Conservation (phyloP, 1,284 basidiomycete genomes). For the Ustilago sp. region DNA sequence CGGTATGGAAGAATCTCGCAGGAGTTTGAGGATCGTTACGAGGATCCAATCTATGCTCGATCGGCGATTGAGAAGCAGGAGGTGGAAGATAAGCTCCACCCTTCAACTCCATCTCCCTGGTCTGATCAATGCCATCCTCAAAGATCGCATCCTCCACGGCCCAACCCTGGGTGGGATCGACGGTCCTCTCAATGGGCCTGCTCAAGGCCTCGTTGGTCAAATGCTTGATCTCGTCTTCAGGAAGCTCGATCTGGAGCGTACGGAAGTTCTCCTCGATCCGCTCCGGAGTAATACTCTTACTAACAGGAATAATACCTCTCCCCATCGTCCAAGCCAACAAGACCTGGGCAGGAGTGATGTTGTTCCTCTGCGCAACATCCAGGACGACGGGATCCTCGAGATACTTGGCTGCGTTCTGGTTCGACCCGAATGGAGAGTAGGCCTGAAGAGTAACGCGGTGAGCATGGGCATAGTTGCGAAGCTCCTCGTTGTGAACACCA, state of each 20-base stretch:
- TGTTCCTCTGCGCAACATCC: constrained; percentile 59
- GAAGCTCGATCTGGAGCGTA: constrained; percentile 40
- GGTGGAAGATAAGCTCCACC: constrained; percentile 47
- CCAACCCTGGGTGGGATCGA: constrained; percentile 61
- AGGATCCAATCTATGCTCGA: constrained; percentile 59
- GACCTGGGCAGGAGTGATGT: constrained; percentile 62
- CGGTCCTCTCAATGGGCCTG: constrained; percentile 57
- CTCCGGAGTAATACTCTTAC: constrained; percentile 49
- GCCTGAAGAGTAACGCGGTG: constrained; percentile 57
- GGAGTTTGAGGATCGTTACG: constrained; percentile 54
- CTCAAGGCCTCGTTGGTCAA: constrained; percentile 56
- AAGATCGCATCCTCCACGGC: constrained; percentile 62
- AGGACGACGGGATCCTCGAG: constrained; percentile 53
- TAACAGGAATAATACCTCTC: constrained; percentile 59
- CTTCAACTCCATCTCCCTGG: constrained; percentile 56
- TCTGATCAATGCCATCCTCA: constrained; percentile 62
- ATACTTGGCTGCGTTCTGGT: constrained; percentile 54
- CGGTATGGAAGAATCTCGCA: constrained; percentile 42
- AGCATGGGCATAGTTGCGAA: constrained; percentile 77
- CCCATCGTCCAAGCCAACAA: constrained; percentile 58
- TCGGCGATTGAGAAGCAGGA: constrained; percentile 52
- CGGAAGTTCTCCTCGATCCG: constrained; percentile 62
- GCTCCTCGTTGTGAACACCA: constrained; percentile 78
- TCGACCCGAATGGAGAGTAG: constrained; percentile 62
- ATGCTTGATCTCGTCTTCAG: constrained; percentile 59